Evolutionary conservation across 768 basidiomycete species (phyloP), one percentile per base, ranked within the genome.

Genomic region (Chalciporus piperatus): DNA sequence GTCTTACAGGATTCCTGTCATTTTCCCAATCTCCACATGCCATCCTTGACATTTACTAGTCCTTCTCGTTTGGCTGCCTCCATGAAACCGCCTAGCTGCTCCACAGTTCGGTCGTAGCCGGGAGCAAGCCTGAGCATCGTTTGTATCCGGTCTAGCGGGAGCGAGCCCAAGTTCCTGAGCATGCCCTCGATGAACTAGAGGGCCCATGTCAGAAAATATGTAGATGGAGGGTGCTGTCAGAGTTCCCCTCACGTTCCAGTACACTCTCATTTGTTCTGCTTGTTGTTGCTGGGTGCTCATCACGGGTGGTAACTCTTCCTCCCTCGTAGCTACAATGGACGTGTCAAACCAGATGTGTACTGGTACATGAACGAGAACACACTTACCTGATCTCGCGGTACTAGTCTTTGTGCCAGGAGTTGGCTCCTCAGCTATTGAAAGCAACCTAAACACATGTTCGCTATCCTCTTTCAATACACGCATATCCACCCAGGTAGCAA

Each of bases 141-240:
- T 64, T 97, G 93, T 61, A 97, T 92, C n/a, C 88, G 80, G 54
- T 90, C 87, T 40, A 90, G 62, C 2, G 87, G 78, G 14, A 94
- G 75, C 3, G 81, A 67, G 10, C 88, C 89, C 40, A 98, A 73
- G 65, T 93, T 95, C 48, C 84, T 92, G 51, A 97, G 84, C 87
- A 93, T 92, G 25, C 89, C 92, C 69, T 91, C 86, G 54, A 95
- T 89, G 70, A 87, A 95, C 88, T 92, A 54, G 19, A 38, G 13
- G 6, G 45, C 8, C 47, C 9, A 47, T 43, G 52, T 58, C 39
- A 49, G 40, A 33, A 12, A 51, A 35, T 25, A 45, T 11, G 3
- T 12, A 41, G 4, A 27, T 20, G 41, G 41, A 39, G 9, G n/a
- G 19, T 6, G 13, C 8, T 14, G 9, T 22, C 22, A 22, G 22